Conservation (phyloP, 202 grass and related monocot species). For the Panicum virgatum region DNA sequence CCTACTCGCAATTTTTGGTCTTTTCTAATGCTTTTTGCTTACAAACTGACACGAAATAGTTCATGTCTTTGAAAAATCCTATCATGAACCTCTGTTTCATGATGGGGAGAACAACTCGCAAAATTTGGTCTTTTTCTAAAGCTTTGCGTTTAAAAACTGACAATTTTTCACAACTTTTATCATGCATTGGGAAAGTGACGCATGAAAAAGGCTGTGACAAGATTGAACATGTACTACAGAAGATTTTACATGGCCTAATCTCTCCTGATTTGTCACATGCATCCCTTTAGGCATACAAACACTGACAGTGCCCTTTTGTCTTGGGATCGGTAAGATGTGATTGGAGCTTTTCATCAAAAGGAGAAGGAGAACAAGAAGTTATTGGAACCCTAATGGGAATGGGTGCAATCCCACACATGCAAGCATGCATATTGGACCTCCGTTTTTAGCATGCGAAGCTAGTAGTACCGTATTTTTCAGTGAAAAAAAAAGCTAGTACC, state of each 20-base stretch:
- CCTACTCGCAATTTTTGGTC: no score
- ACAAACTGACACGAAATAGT: no score
- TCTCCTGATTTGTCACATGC: constrained; percentile 21
- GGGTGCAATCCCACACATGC: background rate
- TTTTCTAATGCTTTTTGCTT: no score
- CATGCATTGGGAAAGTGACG: constrained; percentile 18
- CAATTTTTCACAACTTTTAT: constrained; percentile 14
- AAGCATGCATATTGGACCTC: constrained; percentile 27
- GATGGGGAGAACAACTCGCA: constrained; percentile 31
- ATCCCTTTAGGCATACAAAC: constrained; percentile 19
- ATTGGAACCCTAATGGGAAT: background rate
- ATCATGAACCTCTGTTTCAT: no score
- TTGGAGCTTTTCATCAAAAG: background rate
- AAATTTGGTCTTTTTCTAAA: constrained; percentile 19
- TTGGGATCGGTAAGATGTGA: background rate
- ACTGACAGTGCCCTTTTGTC: background rate
- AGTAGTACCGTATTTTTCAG: no score
- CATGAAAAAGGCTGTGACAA: constrained; percentile 28
- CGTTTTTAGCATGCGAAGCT: no score
- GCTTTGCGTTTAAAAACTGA: constrained; percentile 21
- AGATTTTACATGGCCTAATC: constrained; percentile 32
- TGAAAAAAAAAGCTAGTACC: no score
- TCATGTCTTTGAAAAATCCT: no score
- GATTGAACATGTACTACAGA: background rate
- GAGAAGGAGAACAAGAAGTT: background rate